Base-by-base conservation (phyloP, 2,329 filamentous ascomycete genomes). In the Ceratocystis destructans region DNA sequence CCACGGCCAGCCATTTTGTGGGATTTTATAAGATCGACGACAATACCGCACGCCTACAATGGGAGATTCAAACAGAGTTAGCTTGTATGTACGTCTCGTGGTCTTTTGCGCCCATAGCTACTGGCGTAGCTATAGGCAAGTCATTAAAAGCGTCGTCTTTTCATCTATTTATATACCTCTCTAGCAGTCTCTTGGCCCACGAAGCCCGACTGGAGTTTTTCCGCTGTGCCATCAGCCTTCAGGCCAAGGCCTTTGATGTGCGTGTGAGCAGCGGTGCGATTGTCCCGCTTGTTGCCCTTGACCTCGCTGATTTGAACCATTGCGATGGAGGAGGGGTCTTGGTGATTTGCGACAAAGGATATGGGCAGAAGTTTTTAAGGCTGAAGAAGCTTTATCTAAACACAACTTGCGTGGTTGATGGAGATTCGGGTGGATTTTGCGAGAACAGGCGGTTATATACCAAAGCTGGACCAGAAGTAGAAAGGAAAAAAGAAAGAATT, bases 1-100 rank as follows among this genome's bases (percentile, higher is more conserved):
- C 93, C 94, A 71, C 94, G 86, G 64, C 94, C 94, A 7, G 93
- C 90, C 93, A 99, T 96, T 79, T 96, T 97, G 80, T 96, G 96
- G 68, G 90, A 87, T 75, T 88, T 89, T 75, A 99, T 96, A 70
- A 99, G 82, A 75, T 97, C 94, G 73, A 97, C 94, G 50, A 99
- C 89, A 53, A 99, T 87, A 75, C 94, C 94, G 74, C 90, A 95
- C 74, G 94, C 94, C 90, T 91, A 70, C n/a, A 33, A 10, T 61
- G 31, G 17, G 31, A 25, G 33, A 44, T 62, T 1, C 2, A 44
- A 48, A 1, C 5, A 17, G n/a, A 15, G 45, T 66, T 68, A 65
- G 63, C 22, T 41, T 12, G 37, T 41, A 41, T 41, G 37, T 15
- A 41, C 37, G 10, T 41, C 37, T 41, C 12, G 5, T 41, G 37